Base-by-base conservation (phyloP, 129 eudicot genomes). In the Tagetes patula region DNA sequence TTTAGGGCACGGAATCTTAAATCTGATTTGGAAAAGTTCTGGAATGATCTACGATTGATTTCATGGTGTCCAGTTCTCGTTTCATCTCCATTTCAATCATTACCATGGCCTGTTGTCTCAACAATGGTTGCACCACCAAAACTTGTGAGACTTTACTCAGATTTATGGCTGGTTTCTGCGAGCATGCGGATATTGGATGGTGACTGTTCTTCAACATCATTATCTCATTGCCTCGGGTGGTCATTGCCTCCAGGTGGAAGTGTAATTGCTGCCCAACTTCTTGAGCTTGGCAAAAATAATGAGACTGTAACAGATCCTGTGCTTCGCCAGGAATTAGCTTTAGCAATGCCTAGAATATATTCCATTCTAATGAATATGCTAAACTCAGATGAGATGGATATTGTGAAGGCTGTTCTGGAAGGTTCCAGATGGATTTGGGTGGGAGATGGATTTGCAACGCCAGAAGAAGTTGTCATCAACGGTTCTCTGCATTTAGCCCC, bases 371-470 rank as follows among this genome's bases (percentile, higher is more conserved):
- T 76, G 75, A 76, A 81, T 73, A 83, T 90, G 87, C 43, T 90
- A 56, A 84, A 85, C 66, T 79, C 96, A 39, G 99, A 95, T 68
- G 97, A 90, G 78, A 88, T 95, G 86, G 97, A 95, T 65, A 84
- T 95, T 72, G 96, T 95, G 54, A 95, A 90, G 83, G 99, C 94
- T 83, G 87, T 95, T 79, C 85, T 95, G 78, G 99, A 95, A 81
- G 96, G 97, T 64, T 88, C 88, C 69, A 84, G 97, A 59, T 95
- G 99, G 99, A 84, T 95, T 77, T 95, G 99, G 99, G 99, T 95
- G 9, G 99, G 99, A 67, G 99, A 90, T 77, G 99, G 99, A 40
- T 95, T 95, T 84, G 97, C 97, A 48, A 90, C 90, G 55, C 86
- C 90, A 12, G 95, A 90, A 65, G 99, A 95, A 82, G 99, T 95